phyloP scores from a whole-genome alignment of 176 grass and related monocot species.

The Hyparrhenia diplandra region DNA sequence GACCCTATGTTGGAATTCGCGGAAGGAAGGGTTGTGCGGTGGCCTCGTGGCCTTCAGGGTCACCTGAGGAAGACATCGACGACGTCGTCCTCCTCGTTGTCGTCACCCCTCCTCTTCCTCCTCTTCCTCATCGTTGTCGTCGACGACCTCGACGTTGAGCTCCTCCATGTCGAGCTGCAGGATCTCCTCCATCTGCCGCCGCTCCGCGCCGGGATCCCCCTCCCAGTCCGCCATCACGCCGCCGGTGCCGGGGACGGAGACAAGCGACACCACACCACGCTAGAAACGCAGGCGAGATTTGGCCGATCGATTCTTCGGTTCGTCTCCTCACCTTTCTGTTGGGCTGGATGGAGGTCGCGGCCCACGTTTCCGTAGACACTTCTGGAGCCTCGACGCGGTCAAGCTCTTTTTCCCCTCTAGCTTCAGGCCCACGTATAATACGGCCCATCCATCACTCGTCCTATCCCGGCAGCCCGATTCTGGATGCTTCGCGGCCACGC shows the following conservation, averaged over 20 bases:
- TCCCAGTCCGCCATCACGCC: constrained; percentile 48
- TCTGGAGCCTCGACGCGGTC: background rate
- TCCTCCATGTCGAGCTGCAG: constrained; percentile 85
- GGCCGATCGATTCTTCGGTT: background rate
- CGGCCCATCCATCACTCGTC: background rate
- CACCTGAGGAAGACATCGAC: constrained; percentile 47
- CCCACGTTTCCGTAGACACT: background rate
- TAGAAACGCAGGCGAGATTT: constrained; percentile 14
- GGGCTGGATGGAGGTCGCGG: background rate
- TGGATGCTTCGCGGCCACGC: no score
- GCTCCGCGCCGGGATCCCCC: constrained; percentile 61
- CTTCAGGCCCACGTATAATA: background rate
- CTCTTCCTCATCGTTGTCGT: background rate
- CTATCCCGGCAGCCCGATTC: background rate
- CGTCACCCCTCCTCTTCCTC: background rate
- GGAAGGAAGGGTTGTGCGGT: background rate
- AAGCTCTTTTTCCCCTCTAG: background rate
- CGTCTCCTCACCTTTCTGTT: background rate
- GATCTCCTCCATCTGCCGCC: constrained; percentile 81
- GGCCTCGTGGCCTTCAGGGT: background rate
- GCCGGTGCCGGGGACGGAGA: constrained; percentile 16
- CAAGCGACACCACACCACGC: constrained; percentile 13
- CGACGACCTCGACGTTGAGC: constrained; percentile 64
- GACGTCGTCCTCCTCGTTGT: background rate
- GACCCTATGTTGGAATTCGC: no score